Percentiles rank a stretch among this genome's conserved stretches.
phyloP scores from a whole-genome alignment of 129 eudicot species.

The Silybum marianum region DNA sequence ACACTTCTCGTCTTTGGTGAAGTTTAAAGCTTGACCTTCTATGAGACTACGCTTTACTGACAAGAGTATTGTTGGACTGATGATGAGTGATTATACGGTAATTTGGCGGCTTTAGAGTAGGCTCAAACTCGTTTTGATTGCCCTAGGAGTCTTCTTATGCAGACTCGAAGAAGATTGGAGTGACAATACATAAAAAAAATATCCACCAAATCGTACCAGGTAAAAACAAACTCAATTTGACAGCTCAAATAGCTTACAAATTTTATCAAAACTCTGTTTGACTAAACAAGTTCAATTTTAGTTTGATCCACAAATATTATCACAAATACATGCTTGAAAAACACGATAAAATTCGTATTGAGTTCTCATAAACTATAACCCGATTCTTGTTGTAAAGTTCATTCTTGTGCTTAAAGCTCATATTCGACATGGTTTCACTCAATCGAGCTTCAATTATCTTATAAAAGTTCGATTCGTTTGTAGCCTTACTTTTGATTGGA shows the following conservation, averaged over 20 bases:
- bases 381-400: background rate
- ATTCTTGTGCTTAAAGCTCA: background rate
- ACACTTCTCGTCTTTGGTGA: too few relatives aligned
- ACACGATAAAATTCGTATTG: background rate
- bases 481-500: background rate
- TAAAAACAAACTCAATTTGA: background rate
- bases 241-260: background rate
- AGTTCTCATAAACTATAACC: background rate
- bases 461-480: background rate
- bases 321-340: background rate
- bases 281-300: background rate
- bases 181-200: background rate
- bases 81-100: background rate
- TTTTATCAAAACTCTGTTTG: background rate
- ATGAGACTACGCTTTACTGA: background rate
- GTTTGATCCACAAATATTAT: background rate
- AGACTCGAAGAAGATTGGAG: background rate
- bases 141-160: background rate
- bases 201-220: background rate
- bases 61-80: background rate
- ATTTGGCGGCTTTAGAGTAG: background rate
- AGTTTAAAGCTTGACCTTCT: too few relatives aligned
- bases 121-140: background rate
- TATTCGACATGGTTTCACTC: too few relatives aligned
- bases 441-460: too few relatives aligned